Evolutionary conservation across 208 protist genomes (phyloP).

Genomic region (Leishmania major): DNA sequence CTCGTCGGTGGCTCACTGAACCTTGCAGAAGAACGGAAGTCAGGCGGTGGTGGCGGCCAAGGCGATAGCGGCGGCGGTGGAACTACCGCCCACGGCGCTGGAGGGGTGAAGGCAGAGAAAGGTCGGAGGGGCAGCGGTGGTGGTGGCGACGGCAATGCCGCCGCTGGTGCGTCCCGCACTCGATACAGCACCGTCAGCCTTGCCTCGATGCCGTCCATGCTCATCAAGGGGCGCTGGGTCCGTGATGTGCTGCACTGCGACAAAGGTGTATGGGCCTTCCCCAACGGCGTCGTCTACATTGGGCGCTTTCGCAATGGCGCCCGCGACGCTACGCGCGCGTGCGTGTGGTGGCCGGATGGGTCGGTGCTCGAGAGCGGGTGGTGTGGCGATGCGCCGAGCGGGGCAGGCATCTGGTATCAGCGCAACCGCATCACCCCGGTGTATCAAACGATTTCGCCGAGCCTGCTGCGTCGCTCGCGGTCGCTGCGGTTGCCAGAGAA

Average conservation of each 20-base stretch:
- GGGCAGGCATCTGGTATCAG: constrained; percentile 61
- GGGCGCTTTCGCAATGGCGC: constrained; percentile 57
- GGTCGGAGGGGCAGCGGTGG: neutral
- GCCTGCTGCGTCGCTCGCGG: constrained; percentile 19
- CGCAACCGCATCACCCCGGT: constrained; percentile 57
- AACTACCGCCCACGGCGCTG: neutral
- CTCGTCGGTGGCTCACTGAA: constrained; percentile 23
- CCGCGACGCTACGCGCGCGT: constrained; percentile 30
- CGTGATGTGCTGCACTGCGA: constrained; percentile 63
- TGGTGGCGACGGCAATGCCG: neutral
- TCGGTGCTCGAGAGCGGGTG: constrained; percentile 75
- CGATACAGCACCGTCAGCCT: neutral
- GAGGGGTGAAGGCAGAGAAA: neutral
- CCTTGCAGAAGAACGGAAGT: constrained; percentile 11
- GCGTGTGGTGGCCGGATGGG: constrained; percentile 74
- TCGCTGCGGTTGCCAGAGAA: constrained; percentile 10
- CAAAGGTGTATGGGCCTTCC: constrained; percentile 70
- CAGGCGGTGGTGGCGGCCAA: constrained; percentile 1
- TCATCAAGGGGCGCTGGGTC: constrained; percentile 74
- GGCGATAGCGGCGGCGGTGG: neutral
- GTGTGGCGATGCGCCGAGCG: constrained; percentile 55
- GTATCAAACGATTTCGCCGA: constrained; percentile 29
- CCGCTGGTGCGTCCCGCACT: neutral
- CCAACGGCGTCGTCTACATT: constrained; percentile 77
- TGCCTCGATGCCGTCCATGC: constrained; percentile 25